phyloP scores from a whole-genome alignment of 2,329 filamentous ascomycete genomes.

The Grosmannia penicillata region DNA sequence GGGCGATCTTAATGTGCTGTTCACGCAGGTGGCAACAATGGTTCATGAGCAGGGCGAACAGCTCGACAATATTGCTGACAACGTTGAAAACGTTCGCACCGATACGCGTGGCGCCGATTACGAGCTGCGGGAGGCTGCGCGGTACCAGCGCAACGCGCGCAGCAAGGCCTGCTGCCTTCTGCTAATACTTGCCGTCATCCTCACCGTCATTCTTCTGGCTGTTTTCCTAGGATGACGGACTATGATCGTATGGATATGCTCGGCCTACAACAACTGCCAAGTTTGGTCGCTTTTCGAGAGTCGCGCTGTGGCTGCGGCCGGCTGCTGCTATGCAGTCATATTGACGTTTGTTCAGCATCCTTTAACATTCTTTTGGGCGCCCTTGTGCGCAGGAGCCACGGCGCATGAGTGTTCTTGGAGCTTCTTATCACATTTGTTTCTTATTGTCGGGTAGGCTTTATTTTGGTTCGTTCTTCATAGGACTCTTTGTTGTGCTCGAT shows the following conservation, averaged over 20 bases:
- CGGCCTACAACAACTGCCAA: slow-evolving; percentile 11
- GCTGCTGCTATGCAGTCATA: neutral
- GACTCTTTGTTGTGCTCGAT: too few relatives aligned
- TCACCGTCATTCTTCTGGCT: slow-evolving; percentile 80
- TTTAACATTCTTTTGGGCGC: neutral
- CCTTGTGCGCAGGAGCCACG: neutral
- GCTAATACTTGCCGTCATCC: slow-evolving; percentile 73
- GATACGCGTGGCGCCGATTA: slow-evolving; percentile 75
- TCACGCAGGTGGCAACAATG: slow-evolving; percentile 95
- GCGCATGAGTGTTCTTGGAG: neutral
- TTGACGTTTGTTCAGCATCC: neutral
- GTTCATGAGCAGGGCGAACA: slow-evolving; percentile 86
- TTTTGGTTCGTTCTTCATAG: neutral
- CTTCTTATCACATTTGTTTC: neutral
- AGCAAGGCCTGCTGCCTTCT: slow-evolving; percentile 90
- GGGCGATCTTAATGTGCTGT: slow-evolving; percentile 88
- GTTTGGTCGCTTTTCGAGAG: neutral
- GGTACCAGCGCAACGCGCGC: slow-evolving; percentile 89
- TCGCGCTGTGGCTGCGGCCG: too few relatives aligned
- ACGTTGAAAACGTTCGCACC: slow-evolving; percentile 68
- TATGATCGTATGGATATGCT: too few relatives aligned
- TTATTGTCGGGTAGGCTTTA: neutral
- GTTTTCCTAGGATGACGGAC: slow-evolving; percentile 67
- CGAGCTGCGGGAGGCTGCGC: slow-evolving; percentile 70
- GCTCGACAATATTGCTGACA: slow-evolving; percentile 74